phyloP scores from a whole-genome alignment of 192 early-diverging fungal species.

The Coemansia sp. region DNA sequence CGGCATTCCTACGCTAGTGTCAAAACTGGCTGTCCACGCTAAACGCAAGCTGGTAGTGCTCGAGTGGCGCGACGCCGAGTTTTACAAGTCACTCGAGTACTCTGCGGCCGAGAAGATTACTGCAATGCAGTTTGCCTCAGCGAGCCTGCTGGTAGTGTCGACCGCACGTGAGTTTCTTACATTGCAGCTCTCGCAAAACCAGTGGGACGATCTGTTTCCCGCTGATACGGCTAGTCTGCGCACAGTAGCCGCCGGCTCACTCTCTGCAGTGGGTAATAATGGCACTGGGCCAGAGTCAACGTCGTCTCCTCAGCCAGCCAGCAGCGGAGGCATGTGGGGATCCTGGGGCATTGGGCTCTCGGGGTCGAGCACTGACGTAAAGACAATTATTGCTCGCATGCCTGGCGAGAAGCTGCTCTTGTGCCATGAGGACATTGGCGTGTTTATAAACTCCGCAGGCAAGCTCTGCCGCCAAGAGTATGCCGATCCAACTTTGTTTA shows the following conservation, averaged over 20 bases:
- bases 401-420: conserved; percentile 51
- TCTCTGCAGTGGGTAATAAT: background rate
- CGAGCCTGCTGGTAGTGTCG: conserved; percentile 57
- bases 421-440: conserved; percentile 51
- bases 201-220: conserved; percentile 53
- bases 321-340: conserved; percentile 46
- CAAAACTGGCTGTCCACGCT: conserved; percentile 72
- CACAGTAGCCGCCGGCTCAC: conserved; percentile 34
- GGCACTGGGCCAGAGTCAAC: conserved; percentile 7
- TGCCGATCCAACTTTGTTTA: conserved; percentile 43
- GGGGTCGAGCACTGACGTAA: conserved; percentile 23
- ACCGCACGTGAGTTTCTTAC: conserved; percentile 52
- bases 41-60: conserved; percentile 71
- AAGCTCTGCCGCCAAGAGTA: conserved; percentile 51
- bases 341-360: conserved; percentile 48
- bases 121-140: conserved; percentile 76
- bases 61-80: conserved; percentile 75
- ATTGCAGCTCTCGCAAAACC: conserved; percentile 47
- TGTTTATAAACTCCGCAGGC: conserved; percentile 47
- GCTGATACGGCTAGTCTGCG: conserved; percentile 49
- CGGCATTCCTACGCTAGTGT: conserved; percentile 64
- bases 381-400: conserved; percentile 50
- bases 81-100: conserved; percentile 69
- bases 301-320: conserved; percentile 8
- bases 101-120: conserved; percentile 67